Conservation (phyloP, 2,329 filamentous ascomycete species). For the Sordariomycetes sp. region DNA sequence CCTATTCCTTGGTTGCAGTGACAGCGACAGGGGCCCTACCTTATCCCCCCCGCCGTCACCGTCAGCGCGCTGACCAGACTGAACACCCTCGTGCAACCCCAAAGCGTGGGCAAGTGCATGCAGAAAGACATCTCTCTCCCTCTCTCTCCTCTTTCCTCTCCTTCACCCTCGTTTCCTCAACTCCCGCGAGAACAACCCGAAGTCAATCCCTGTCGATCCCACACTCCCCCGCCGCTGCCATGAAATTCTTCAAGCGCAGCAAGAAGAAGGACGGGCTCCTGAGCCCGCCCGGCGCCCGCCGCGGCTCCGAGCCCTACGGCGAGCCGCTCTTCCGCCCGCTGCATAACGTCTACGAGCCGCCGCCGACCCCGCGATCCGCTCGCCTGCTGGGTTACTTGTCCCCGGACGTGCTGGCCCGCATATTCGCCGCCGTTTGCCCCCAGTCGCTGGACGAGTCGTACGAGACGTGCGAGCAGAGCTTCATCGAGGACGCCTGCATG, state of each 20-base stretch:
- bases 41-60: background rate
- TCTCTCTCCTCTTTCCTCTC: background rate
- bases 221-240: background rate
- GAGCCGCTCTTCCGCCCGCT: slow-evolving; percentile 15
- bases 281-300: slow-evolving; percentile 15
- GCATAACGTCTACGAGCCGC: background rate
- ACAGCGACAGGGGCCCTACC: background rate
- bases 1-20: background rate
- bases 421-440: slow-evolving; percentile 76
- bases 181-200: background rate
- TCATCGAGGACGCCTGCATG: slow-evolving; percentile 75
- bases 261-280: slow-evolving; percentile 21
- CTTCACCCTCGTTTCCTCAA: background rate
- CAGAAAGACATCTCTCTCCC: background rate
- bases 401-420: slow-evolving; percentile 57
- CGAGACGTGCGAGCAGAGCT: slow-evolving; percentile 71
- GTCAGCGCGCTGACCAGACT: background rate
- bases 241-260: slow-evolving; percentile 19
- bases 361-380: slow-evolving; percentile 29
- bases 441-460: slow-evolving; percentile 70
- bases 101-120: too few relatives aligned
- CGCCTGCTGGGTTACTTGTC: slow-evolving; percentile 46
- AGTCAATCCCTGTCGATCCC: background rate
- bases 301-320: slow-evolving; percentile 6
- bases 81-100: too few relatives aligned